Percentiles rank a stretch among this genome's conserved stretches.
Evolutionary conservation across 805 yeast genomes (phyloP).

Genomic region (Scheffersomyces coipomensis): DNA sequence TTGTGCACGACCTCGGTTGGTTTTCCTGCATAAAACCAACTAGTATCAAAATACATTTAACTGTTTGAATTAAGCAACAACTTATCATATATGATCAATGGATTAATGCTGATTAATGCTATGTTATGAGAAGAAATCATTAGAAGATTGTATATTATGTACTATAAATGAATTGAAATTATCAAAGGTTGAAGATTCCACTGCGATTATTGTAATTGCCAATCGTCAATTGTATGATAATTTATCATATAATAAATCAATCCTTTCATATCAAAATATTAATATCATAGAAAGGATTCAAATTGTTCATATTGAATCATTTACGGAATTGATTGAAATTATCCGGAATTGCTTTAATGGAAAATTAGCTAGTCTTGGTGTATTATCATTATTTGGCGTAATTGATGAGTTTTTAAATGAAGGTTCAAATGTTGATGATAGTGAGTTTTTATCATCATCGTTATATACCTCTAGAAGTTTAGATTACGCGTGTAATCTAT

Average conservation of each 20-base stretch:
- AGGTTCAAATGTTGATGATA: neutral
- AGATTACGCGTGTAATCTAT: neutral
- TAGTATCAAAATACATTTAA: conserved; percentile 1
- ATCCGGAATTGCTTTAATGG: neutral
- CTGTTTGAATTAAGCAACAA: neutral
- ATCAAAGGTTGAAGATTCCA: neutral
- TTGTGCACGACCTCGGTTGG: no score
- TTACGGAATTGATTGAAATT: neutral
- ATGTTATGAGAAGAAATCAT: conserved; percentile 5
- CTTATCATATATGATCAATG: no score
- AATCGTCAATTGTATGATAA: conserved; percentile 4
- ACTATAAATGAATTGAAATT: neutral
- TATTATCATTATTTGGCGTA: neutral
- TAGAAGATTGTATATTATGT: conserved; percentile 7
- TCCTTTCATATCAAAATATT: neutral
- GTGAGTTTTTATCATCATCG: neutral
- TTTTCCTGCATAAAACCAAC: no score
- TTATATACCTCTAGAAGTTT: neutral
- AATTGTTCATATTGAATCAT: neutral
- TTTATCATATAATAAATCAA: neutral
- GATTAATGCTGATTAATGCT: conserved; percentile 9
- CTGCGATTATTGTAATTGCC: conserved; percentile 7
- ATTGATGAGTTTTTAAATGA: neutral
- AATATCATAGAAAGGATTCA: neutral
- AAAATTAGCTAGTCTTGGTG: neutral